phyloP scores from a whole-genome alignment of 2,329 filamentous ascomycete genomes.

The Macrophomina tecta region DNA sequence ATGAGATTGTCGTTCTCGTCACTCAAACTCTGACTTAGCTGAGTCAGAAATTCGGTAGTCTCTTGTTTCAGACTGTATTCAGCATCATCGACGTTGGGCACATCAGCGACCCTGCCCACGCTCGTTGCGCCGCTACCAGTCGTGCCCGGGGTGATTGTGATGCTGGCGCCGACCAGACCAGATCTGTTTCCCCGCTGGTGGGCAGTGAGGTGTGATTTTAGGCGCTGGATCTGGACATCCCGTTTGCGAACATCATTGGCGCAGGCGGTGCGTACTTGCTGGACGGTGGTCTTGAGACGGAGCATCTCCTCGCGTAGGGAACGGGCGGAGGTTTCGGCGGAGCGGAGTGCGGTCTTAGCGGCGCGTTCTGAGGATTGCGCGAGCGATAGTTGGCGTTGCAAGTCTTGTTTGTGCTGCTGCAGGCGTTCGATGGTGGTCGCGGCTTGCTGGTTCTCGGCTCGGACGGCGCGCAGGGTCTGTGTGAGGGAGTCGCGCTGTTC shows the following conservation, averaged over 20 bases:
- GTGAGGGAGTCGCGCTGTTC: slow-evolving; percentile 86
- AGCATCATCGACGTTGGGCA: slow-evolving; percentile 58
- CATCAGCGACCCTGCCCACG: slow-evolving; percentile 60
- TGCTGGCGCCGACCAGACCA: slow-evolving; percentile 54
- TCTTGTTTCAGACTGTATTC: slow-evolving; percentile 79
- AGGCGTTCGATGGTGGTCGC: slow-evolving; percentile 69
- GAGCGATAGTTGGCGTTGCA: slow-evolving; percentile 62
- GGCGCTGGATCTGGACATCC: slow-evolving; percentile 83
- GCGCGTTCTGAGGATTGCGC: slow-evolving; percentile 74
- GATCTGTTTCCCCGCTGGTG: slow-evolving; percentile 56
- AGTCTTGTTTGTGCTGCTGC: slow-evolving; percentile 61
- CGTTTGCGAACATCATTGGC: slow-evolving; percentile 90
- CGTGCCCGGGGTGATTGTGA: slow-evolving; percentile 51
- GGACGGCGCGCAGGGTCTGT: slow-evolving; percentile 75
- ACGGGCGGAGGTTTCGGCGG: slow-evolving; percentile 74
- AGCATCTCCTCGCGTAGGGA: slow-evolving; percentile 84
- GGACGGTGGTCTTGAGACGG: slow-evolving; percentile 77
- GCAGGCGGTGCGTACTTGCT: slow-evolving; percentile 84
- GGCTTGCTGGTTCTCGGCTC: slow-evolving; percentile 76
- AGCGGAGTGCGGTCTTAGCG: slow-evolving; percentile 71
- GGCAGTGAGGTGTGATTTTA: slow-evolving; percentile 86
- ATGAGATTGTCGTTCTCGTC: slow-evolving; percentile 91
- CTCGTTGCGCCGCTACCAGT: slow-evolving; percentile 37
- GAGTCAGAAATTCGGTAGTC: slow-evolving; percentile 88
- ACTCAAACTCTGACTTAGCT: slow-evolving; percentile 80